These are phyloP conservation scores for Trichoderma lentiforme DNA, from an alignment of 2,329 filamentous ascomycete genomes.

Conservation along the genomic window DNA sequence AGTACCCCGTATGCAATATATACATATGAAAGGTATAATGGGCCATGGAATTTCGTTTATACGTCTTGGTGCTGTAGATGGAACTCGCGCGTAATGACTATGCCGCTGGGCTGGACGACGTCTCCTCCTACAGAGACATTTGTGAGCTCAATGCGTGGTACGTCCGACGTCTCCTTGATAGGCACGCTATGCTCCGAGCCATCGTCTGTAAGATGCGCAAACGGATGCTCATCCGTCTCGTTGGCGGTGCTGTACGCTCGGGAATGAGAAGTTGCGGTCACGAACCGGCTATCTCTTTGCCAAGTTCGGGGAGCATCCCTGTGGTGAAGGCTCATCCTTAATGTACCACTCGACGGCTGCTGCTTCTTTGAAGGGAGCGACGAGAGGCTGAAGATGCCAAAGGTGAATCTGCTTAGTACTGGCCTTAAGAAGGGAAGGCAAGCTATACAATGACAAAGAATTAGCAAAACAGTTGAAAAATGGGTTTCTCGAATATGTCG, in stretches of 20 bases:
- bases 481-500: neutral
- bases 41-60: neutral
- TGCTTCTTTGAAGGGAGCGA: constrained; percentile 1
- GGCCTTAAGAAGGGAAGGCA: constrained; percentile 21
- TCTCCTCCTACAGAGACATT: neutral
- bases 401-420: constrained; percentile 6
- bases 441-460: neutral
- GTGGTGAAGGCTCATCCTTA: neutral
- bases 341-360: neutral
- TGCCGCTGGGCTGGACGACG: neutral
- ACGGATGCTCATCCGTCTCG: constrained; percentile 18
- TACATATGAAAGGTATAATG: neutral
- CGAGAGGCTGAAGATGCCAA: constrained; percentile 14
- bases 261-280: constrained; percentile 6
- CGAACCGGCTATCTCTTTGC: constrained; percentile 12
- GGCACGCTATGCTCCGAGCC: constrained; percentile 11
- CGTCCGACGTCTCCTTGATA: neutral
- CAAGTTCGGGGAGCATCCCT: constrained; percentile 4
- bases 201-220: constrained; percentile 12
- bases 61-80: constrained; percentile 14
- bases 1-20: neutral
- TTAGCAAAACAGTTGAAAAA: neutral
- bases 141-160: constrained; percentile 9
- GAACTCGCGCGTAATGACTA: constrained; percentile 18
- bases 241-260: constrained; percentile 2